phyloP scores from a whole-genome alignment of 352 stramenopile species.

The Paralagenidium karlingii region DNA sequence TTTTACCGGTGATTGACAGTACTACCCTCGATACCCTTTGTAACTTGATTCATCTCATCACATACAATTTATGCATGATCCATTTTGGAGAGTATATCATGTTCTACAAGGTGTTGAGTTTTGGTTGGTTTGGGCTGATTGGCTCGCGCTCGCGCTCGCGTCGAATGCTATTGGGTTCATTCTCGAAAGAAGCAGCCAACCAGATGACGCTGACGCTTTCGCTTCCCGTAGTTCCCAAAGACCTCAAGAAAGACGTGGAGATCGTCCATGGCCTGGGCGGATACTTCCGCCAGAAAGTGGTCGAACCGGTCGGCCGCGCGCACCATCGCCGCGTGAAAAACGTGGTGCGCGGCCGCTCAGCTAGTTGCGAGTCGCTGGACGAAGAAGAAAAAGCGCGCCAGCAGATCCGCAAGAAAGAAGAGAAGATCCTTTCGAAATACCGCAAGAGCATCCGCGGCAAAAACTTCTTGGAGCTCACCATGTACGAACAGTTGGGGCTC shows the following conservation, averaged over 20 bases:
- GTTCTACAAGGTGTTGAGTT: no score
- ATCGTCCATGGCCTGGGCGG: conserved; percentile 43
- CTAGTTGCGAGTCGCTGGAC: conserved; percentile 62
- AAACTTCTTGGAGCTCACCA: conserved; percentile 71
- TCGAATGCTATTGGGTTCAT: background rate
- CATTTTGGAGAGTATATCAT: no score
- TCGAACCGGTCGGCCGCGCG: conserved; percentile 56
- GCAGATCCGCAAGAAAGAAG: conserved; percentile 51
- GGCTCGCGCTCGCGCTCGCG: background rate
- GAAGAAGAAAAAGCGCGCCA: conserved; percentile 45
- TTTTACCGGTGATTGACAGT: no score
- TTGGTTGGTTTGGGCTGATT: no score
- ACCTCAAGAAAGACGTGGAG: conserved; percentile 34
- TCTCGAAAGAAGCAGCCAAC: background rate
- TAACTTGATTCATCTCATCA: no score
- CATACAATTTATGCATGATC: no score
- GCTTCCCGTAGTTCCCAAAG: conserved; percentile 36
- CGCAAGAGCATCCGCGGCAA: conserved; percentile 68
- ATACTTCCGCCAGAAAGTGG: conserved; percentile 64
- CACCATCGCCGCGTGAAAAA: conserved; percentile 69
- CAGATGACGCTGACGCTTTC: conserved; percentile 30
- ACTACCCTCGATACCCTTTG: no score
- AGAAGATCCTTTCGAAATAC: conserved; percentile 61
- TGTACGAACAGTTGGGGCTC: conserved; percentile 79
- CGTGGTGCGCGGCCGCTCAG: conserved; percentile 53